A percentile compares a stretch with the other conserved stretches of the same genome.
Conservation (phyloP, 164 flowering plant species). For the Pachysandra terminalis region DNA sequence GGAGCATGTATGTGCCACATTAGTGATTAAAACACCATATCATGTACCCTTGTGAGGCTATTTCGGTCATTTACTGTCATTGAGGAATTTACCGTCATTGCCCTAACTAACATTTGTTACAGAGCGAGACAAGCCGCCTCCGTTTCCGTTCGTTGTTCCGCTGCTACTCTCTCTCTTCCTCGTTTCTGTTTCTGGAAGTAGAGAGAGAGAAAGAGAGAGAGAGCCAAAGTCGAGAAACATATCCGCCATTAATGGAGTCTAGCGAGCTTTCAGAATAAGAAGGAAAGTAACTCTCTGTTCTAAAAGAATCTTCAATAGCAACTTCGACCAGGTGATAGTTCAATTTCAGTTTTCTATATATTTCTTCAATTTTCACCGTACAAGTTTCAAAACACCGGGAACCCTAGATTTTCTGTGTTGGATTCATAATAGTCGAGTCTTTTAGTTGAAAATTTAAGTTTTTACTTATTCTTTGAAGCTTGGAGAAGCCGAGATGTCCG, state of each 20-base stretch:
- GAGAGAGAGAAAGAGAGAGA: background rate
- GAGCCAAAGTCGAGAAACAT: background rate
- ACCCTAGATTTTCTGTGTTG: background rate
- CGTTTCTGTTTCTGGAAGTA: no score
- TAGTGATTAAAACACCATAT: no score
- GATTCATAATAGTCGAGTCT: background rate
- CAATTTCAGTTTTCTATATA: background rate
- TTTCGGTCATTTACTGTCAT: no score
- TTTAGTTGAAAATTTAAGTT: background rate
- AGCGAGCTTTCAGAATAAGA: background rate
- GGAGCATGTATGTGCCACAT: no score
- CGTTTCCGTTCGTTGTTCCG: background rate
- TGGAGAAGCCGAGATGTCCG: conserved; percentile 50
- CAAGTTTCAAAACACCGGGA: background rate
- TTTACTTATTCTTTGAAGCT: background rate
- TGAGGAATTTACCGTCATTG: background rate
- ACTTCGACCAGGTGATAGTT: background rate
- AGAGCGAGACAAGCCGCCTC: background rate
- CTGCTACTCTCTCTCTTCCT: background rate
- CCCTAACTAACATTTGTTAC: background rate
- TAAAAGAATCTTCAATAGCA: background rate
- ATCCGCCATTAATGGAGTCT: background rate
- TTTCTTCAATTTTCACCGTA: background rate
- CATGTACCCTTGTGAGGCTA: no score
- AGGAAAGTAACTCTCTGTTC: background rate